These are phyloP conservation scores for Pichia phayaonensis DNA, from an alignment of 805 yeast genomes.

Conservation along the genomic window DNA sequence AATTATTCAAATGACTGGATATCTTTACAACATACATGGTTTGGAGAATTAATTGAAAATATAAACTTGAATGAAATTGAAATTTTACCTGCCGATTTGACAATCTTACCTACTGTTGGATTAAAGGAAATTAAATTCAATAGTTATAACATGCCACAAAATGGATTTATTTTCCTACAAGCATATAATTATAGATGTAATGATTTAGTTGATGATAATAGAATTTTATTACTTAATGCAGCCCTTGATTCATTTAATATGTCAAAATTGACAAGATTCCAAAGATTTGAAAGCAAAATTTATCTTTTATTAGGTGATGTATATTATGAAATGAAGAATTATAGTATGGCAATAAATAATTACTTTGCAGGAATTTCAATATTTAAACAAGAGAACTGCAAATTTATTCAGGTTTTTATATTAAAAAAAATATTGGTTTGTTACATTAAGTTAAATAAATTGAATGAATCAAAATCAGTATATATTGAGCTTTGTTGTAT, in stretches of 20 bases:
- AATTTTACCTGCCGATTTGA: conserved; percentile 32
- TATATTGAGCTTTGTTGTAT: conserved; percentile 26
- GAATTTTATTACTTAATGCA: conserved; percentile 28
- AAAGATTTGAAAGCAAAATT: conserved; percentile 35
- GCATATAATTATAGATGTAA: conserved; percentile 18
- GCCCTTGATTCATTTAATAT: conserved; percentile 31
- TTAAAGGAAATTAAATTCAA: conserved; percentile 8
- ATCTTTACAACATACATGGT: conserved; percentile 55
- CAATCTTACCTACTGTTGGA: conserved; percentile 26
- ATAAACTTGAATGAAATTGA: conserved; percentile 15
- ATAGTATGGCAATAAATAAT: conserved; percentile 35
- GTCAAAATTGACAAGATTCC: conserved; percentile 28
- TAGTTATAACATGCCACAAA: conserved; percentile 33
- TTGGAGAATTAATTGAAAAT: conserved; percentile 49
- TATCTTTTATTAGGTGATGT: conserved; percentile 48
- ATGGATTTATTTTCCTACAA: conserved; percentile 36
- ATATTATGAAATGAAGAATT: conserved; percentile 27
- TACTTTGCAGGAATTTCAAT: conserved; percentile 32
- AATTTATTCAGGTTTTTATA: conserved; percentile 25
- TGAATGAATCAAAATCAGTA: conserved; percentile 28
- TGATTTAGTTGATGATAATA: conserved; percentile 2
- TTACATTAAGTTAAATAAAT: conserved; percentile 26
- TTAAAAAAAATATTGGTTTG: conserved; percentile 34
- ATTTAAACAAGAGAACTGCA: conserved; percentile 38
- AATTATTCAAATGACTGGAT: conserved; percentile 38